Base-by-base conservation (phyloP, 2,329 filamentous ascomycete species). In the Hypocrella siamensis region DNA sequence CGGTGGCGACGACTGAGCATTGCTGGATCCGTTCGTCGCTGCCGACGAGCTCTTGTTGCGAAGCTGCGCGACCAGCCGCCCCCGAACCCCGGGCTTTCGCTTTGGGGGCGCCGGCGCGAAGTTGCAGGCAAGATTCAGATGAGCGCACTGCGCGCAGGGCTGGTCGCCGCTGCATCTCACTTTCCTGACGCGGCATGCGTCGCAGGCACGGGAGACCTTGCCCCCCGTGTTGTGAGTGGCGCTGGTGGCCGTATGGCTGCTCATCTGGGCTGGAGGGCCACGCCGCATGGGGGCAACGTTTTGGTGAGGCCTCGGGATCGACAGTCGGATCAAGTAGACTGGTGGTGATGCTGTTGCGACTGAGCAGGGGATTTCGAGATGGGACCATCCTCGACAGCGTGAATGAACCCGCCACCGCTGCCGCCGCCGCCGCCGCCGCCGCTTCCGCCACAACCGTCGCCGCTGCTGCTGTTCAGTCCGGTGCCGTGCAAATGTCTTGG, bases 151-250 rank as follows among this genome's bases (percentile, higher is more conserved):
- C 1, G 49, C 47, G 32, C 54, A 57, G 2, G 54, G 54, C 26
- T 40, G 39, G 15, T 37, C 35, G 34, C 48, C 49, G 29, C 48
- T 55, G 40, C 54, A 57, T 32, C 47, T 49, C 22, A 57, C 54
- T 38, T 57, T 57, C 31, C 54, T 49, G 31, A 56, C 40, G 24
- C 54, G 50, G 37, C 54, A 57, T 29, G 51, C 51, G 35, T 57
- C 52, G 40, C 54, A 57, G 33, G 54, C 54, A 28, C 45, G 46
- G 26, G 45, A 38, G 16, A 42, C 31, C 33, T 42, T 43, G 30
- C 30, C 32, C 11, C 26, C 35, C 14, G 27, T 26, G 32, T 14
- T 31, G 19, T 25, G 25, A 16, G 28, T 18, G 25, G 31, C 28
- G 12, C 17, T 12, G 31, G 31, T 17, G 31, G 10, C 17, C 17